Percentiles rank a stretch among this genome's conserved stretches.
Conservation (phyloP, 305 asterid genomes). For the Fraxinus nigra region DNA sequence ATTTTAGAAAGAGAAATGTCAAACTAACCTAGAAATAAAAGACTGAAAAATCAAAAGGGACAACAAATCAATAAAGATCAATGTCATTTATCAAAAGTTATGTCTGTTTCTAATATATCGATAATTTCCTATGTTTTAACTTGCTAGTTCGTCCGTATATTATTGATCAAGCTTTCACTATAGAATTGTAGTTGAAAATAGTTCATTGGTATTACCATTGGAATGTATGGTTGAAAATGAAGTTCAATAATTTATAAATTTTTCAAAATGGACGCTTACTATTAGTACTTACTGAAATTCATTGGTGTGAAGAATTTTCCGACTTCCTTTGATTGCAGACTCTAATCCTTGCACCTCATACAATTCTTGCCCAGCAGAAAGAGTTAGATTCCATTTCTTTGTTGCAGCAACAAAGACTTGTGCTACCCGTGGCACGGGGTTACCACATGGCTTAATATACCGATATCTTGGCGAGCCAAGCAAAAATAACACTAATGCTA, state of each 20-base stretch:
- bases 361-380: constrained; percentile 21
- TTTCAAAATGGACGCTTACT: neutral
- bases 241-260: neutral
- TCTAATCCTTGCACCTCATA: constrained; percentile 50
- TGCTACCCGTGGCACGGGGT: constrained; percentile 60
- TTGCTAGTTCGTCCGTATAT: neutral
- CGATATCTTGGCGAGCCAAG: constrained; percentile 50
- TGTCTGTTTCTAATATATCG: neutral
- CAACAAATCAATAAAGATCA: neutral
- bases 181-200: neutral
- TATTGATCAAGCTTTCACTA: neutral
- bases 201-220: too few species aligned
- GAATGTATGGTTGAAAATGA: too few species aligned
- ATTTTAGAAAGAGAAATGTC: neutral
- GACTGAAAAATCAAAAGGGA: neutral
- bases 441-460: constrained; percentile 57
- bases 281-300: constrained; percentile 47
- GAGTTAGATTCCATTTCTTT: constrained; percentile 29
- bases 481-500: constrained; percentile 43
- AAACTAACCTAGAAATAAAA: neutral
- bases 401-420: constrained; percentile 62
- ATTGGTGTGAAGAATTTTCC: constrained; percentile 56
- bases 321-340: constrained; percentile 59
- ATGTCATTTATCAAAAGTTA: neutral
- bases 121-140: neutral